These are phyloP conservation scores for Mycena alexandri DNA, from an alignment of 768 basidiomycete species.

Conservation along the genomic window DNA sequence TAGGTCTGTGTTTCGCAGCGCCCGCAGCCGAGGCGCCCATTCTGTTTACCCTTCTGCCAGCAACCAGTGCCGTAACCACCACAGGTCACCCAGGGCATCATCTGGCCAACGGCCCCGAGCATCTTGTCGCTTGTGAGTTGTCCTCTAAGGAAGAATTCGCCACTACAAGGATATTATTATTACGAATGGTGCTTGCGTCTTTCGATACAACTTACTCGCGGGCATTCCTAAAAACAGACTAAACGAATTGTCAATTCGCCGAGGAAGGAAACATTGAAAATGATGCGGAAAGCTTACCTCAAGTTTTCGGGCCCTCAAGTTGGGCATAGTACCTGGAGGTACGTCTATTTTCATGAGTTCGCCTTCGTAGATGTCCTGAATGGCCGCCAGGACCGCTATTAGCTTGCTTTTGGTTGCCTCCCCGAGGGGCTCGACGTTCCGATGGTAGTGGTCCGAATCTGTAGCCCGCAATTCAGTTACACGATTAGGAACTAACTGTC, in stretches of 20 bases:
- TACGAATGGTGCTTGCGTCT: not conserved
- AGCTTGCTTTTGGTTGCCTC: not conserved
- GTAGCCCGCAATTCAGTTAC: not conserved
- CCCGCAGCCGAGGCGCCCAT: conserved; percentile 7
- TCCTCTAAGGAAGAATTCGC: not conserved
- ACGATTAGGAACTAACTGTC: not conserved
- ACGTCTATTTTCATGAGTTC: not conserved
- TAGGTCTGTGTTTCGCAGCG: conserved; percentile 16
- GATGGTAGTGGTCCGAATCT: conserved; percentile 16
- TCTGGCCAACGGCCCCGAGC: conserved; percentile 7
- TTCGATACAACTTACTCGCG: not conserved
- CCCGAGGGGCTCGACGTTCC: not conserved
- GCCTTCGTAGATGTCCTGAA: not conserved
- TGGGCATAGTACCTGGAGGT: not conserved
- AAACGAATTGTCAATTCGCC: too few species aligned
- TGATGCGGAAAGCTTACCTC: too few species aligned
- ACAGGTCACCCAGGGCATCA: conserved; percentile 20
- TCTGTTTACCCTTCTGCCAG: conserved; percentile 23
- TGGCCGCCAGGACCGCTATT: not conserved
- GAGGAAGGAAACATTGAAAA: too few species aligned
- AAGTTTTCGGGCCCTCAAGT: too few species aligned
- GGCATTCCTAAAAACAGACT: not conserved
- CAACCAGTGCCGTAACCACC: conserved; percentile 13
- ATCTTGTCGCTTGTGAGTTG: conserved; percentile 5
- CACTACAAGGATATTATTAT: not conserved